Conservation (phyloP, 2,329 filamentous ascomycete species). For the Talaromyces marneffei region DNA sequence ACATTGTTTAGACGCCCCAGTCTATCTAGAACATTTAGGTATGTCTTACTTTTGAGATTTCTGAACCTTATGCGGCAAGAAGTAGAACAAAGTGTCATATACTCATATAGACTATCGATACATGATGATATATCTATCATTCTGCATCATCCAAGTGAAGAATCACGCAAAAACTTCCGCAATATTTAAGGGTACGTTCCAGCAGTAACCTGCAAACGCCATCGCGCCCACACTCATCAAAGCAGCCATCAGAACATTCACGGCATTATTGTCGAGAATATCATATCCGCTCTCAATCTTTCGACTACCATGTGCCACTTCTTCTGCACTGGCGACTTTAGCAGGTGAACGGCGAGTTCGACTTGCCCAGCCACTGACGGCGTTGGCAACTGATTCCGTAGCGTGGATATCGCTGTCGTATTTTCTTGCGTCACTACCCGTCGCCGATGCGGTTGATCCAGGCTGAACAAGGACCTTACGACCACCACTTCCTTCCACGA, state of each 20-base stretch:
- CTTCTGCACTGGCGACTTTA: constrained; percentile 10
- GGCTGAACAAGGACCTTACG: constrained; percentile 45
- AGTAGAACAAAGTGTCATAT: neutral
- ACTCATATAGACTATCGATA: neutral
- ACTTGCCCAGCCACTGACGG: constrained; percentile 23
- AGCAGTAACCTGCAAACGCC: constrained; percentile 41
- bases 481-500: constrained; percentile 81
- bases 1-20: too few relatives aligned
- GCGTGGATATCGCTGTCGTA: constrained; percentile 22
- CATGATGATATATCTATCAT: neutral
- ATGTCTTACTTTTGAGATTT: neutral
- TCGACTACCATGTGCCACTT: constrained; percentile 50
- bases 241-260: constrained; percentile 87
- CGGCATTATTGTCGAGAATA: constrained; percentile 87
- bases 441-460: constrained; percentile 22
- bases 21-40: too few relatives aligned
- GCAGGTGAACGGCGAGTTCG: constrained; percentile 17
- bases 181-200: constrained; percentile 22
- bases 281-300: constrained; percentile 63
- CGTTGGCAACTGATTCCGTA: constrained; percentile 26
- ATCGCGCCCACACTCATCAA: constrained; percentile 76
- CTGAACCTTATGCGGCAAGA: neutral
- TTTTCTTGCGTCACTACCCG: constrained; percentile 17
- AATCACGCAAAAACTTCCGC: constrained; percentile 3
- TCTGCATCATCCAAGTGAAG: neutral